Base-by-base conservation (phyloP, 495 filamentous ascomycete genomes). In the Hypoxylon intermedium region DNA sequence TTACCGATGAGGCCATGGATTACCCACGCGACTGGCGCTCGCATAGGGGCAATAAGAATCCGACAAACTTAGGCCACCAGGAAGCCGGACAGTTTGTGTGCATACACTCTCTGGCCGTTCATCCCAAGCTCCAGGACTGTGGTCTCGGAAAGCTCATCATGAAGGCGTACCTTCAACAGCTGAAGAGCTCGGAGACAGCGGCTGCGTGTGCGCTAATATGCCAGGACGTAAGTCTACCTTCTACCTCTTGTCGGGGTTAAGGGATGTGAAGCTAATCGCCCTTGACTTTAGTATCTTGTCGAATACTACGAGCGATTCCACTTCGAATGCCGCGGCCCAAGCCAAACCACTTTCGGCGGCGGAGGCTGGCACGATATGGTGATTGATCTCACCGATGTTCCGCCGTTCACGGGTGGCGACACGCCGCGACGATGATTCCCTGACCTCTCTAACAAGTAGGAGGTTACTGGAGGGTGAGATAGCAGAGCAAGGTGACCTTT, bases 361-460 rank as follows among this genome's bases (percentile, higher is more conserved):
- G 91, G 90, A 48, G 88, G 85, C 19, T 97, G 92, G 91, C 77
- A 82, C 61, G 85, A 95, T 73, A 82, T 92, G 83, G 82, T 86
- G 54, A 31, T 60, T 12, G 20, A 6, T 3, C 28, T 60, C 9
- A 16, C 11, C 2, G 28, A 53, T 6, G 2, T 64, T 0, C 53
- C 49, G 7, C 30, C 49, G 23, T 63, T 58, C 37, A 24, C 26
- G 20, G 18, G 6, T 15, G n/a, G n/a, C 38, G 12, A 19, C 21
- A 13, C 9, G 2, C 4, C 34, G 23, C 44, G 34, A 40, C 12
- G 42, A 5, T 56, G 12, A 47, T 23, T 6, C 28, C 3, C 15
- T 23, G 12, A 30, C 23, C 23, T 1, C 24, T n/a, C n/a, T n/a
- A n/a, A n/a, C n/a, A n/a, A n/a, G n/a, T n/a, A n/a, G n/a, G n/a